phyloP scores from a whole-genome alignment of 2,329 filamentous ascomycete genomes.

The Alternaria postmessia region DNA sequence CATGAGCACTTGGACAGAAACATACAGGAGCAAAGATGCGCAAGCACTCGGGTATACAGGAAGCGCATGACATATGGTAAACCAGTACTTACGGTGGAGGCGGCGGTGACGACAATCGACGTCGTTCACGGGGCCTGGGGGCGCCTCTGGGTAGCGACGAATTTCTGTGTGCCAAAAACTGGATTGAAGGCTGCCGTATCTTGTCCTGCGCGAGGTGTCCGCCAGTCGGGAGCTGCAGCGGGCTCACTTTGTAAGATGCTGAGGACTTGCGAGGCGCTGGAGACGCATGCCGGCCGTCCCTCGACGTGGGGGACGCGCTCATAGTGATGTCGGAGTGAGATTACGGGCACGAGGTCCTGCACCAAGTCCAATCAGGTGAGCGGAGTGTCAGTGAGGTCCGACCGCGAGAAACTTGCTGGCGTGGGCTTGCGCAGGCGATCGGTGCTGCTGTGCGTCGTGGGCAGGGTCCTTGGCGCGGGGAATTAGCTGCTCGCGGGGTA shows the following conservation, averaged over 20 bases:
- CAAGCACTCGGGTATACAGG: slow-evolving; percentile 5
- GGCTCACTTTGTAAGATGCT: slow-evolving; percentile 31
- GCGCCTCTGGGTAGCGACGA: slow-evolving; percentile 41
- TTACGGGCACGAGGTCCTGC: slow-evolving; percentile 30
- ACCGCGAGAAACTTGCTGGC: slow-evolving; percentile 30
- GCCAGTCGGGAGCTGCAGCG: slow-evolving; percentile 33
- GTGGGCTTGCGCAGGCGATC: slow-evolving; percentile 38
- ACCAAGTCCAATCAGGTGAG: slow-evolving; percentile 30
- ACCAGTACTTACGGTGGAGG: slow-evolving; percentile 52
- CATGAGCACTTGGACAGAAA: slow-evolving; percentile 8
- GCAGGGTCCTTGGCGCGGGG: slow-evolving; percentile 41
- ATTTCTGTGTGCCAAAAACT: slow-evolving; percentile 48
- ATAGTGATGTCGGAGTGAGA: slow-evolving; percentile 34
- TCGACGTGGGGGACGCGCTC: slow-evolving; percentile 46
- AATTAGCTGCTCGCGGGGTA: slow-evolving; percentile 26
- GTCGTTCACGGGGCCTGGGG: slow-evolving; percentile 44
- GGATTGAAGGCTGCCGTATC: slow-evolving; percentile 49
- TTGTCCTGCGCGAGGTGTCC: slow-evolving; percentile 35
- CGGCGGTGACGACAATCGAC: slow-evolving; percentile 52
- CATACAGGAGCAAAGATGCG: slow-evolving; percentile 8
- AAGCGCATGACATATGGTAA: slow-evolving; percentile 5
- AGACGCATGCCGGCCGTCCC: slow-evolving; percentile 37
- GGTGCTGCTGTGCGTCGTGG: slow-evolving; percentile 35
- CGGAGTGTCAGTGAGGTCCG: slow-evolving; percentile 22
- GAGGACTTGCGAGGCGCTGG: slow-evolving; percentile 33